These are phyloP conservation scores for Tricholoma furcatifolium DNA, from an alignment of 768 basidiomycete genomes.

Conservation along the genomic window DNA sequence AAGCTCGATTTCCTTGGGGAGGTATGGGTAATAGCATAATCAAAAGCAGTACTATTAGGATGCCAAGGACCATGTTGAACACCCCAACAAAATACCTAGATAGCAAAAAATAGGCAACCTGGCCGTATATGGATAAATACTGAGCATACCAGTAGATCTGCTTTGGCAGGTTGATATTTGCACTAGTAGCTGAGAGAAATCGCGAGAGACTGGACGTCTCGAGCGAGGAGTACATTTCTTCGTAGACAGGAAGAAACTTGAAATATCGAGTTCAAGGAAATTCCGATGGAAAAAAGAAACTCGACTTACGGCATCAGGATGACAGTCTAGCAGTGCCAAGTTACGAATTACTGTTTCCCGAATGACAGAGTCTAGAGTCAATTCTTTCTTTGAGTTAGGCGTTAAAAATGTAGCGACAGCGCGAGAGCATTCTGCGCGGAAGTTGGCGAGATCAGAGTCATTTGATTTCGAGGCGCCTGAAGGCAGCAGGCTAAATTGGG, in stretches of 20 bases:
- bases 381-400: slow-evolving; percentile 27
- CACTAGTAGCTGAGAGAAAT: slow-evolving; percentile 30
- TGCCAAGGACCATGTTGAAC: slow-evolving; percentile 21
- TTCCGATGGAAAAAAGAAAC: neutral
- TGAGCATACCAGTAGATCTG: slow-evolving; percentile 31
- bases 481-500: slow-evolving; percentile 15
- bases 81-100: slow-evolving; percentile 30
- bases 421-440: slow-evolving; percentile 26
- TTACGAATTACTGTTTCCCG: slow-evolving; percentile 28
- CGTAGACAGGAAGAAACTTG: slow-evolving; percentile 34
- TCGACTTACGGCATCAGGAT: slow-evolving; percentile 34
- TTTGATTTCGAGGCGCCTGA: slow-evolving; percentile 4
- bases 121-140: neutral
- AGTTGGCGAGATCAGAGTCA: slow-evolving; percentile 5
- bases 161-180: slow-evolving; percentile 36
- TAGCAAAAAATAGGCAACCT: neutral
- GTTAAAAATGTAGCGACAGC: slow-evolving; percentile 30
- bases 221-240: slow-evolving; percentile 29
- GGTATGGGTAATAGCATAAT: slow-evolving; percentile 25
- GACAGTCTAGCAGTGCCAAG: slow-evolving; percentile 25
- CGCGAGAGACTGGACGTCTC: slow-evolving; percentile 27
- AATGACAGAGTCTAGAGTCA: slow-evolving; percentile 22
- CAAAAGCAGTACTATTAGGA: slow-evolving; percentile 26
- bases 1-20: slow-evolving; percentile 24
- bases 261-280: neutral